phyloP scores from a whole-genome alignment of 495 filamentous ascomycete genomes.

The Neurospora africana region DNA sequence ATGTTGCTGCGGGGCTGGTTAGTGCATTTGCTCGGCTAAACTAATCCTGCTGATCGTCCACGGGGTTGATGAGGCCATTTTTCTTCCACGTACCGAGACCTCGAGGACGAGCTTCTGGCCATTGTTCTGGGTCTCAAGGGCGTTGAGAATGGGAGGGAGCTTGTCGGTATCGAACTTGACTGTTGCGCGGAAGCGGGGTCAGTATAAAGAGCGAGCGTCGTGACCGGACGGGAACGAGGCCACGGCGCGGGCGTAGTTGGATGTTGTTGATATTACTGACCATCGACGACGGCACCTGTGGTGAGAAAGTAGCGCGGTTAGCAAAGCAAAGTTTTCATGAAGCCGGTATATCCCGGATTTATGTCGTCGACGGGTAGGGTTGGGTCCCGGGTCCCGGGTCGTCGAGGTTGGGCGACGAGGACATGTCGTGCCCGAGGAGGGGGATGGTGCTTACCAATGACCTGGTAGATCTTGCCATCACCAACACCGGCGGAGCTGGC shows the following conservation, averaged over 20 bases:
- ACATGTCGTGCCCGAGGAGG: background rate
- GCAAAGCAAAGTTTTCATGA: constrained; percentile 13
- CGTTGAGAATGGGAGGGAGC: constrained; percentile 96
- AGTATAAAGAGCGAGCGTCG: constrained; percentile 8
- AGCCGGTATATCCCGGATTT: background rate
- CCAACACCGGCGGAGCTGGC: constrained; percentile 55
- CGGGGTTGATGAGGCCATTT: constrained; percentile 1
- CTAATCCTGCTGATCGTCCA: background rate
- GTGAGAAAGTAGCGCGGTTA: constrained; percentile 30
- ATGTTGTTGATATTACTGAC: constrained; percentile 37
- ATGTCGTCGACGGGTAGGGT: background rate
- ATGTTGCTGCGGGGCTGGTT: constrained; percentile 72
- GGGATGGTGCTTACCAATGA: constrained; percentile 26
- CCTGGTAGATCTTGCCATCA: constrained; percentile 79
- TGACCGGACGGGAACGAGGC: background rate
- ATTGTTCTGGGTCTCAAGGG: constrained; percentile 80
- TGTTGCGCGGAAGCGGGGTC: constrained; percentile 17
- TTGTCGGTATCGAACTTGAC: constrained; percentile 91
- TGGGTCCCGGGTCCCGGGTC: background rate
- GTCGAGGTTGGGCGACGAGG: background rate
- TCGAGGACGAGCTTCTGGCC: constrained; percentile 93
- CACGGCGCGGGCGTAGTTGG: constrained; percentile 2
- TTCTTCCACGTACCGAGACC: constrained; percentile 68
- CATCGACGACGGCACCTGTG: constrained; percentile 66
- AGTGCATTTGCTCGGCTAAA: constrained; percentile 19